A percentile compares a stretch with the other conserved stretches of the same genome.
These are phyloP conservation scores for Penicillium chermesinum DNA, from an alignment of 495 filamentous ascomycete genomes.

Conservation along the genomic window DNA sequence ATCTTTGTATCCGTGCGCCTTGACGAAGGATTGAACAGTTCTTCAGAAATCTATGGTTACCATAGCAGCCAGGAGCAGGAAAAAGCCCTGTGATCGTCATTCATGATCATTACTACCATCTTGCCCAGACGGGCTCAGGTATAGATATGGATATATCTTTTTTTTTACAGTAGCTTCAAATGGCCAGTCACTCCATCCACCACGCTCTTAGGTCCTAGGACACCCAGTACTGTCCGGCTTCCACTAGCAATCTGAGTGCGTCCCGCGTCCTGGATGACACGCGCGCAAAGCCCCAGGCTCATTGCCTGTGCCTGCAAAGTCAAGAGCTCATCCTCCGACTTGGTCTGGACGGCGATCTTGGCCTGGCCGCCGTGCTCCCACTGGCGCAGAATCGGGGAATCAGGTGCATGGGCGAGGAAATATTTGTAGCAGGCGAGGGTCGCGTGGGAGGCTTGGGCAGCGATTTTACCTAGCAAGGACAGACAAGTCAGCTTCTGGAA, in stretches of 20 bases:
- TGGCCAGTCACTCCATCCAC: slow-evolving; percentile 82
- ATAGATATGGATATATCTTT: slow-evolving; percentile 6
- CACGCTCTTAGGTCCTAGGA: slow-evolving; percentile 82
- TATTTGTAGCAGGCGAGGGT: slow-evolving; percentile 95
- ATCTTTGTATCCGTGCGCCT: no score
- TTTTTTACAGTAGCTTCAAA: slow-evolving; percentile 72
- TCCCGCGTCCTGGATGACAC: slow-evolving; percentile 90
- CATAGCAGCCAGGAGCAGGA: neutral
- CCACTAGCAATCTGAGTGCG: slow-evolving; percentile 94
- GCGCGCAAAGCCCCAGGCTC: slow-evolving; percentile 78
- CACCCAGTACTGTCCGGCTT: slow-evolving; percentile 82
- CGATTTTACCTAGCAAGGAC: slow-evolving; percentile 77
- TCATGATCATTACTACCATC: slow-evolving; percentile 24
- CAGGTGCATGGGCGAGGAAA: slow-evolving; percentile 52
- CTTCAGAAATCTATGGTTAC: neutral
- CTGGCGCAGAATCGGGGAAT: slow-evolving; percentile 62
- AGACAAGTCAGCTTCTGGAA: slow-evolving; percentile 4
- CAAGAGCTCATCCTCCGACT: slow-evolving; percentile 75
- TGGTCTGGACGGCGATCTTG: slow-evolving; percentile 86
- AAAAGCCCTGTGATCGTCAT: slow-evolving; percentile 6
- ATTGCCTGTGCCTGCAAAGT: slow-evolving; percentile 71
- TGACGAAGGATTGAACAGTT: no score
- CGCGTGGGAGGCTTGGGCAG: slow-evolving; percentile 91
- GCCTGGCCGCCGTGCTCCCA: slow-evolving; percentile 86
- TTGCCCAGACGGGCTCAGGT: slow-evolving; percentile 1